These are phyloP conservation scores for Scedosporium dehoogii DNA, from an alignment of 2,329 filamentous ascomycete species.

Conservation along the genomic window DNA sequence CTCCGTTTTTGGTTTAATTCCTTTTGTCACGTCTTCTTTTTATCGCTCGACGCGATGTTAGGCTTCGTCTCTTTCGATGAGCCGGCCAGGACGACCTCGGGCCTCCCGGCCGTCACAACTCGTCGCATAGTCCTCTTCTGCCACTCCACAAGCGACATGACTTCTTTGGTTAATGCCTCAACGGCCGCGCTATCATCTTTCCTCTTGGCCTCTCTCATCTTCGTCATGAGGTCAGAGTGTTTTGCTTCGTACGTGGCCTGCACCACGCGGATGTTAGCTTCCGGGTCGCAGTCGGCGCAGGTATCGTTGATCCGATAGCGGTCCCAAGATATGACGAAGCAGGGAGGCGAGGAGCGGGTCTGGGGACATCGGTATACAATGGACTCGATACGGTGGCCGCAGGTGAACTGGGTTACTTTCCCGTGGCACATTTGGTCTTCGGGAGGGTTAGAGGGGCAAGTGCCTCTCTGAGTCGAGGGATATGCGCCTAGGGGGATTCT, in stretches of 20 bases:
- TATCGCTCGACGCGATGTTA: neutral
- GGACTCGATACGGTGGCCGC: conserved; percentile 15
- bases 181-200: conserved; percentile 15
- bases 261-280: conserved; percentile 16
- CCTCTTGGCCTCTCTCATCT: conserved; percentile 17
- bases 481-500: neutral
- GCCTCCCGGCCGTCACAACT: conserved; percentile 13
- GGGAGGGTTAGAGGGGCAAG: neutral
- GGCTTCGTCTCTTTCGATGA: neutral
- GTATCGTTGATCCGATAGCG: conserved; percentile 21
- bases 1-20: neutral
- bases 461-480: neutral
- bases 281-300: conserved; percentile 26
- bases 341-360: conserved; percentile 4
- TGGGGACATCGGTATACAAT: conserved; percentile 10
- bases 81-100: conserved; percentile 12
- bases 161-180: conserved; percentile 12
- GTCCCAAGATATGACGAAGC: conserved; percentile 6
- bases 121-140: conserved; percentile 15
- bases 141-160: conserved; percentile 14
- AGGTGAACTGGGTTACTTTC: conserved; percentile 15
- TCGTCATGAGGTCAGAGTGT: conserved; percentile 16
- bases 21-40: neutral
- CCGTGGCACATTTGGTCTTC: conserved; percentile 17
- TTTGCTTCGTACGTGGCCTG: conserved; percentile 17